A percentile compares a stretch with the other conserved stretches of the same genome.
These are phyloP conservation scores for Petunia secreta DNA, from an alignment of 257 asterid genomes.

Conservation along the genomic window DNA sequence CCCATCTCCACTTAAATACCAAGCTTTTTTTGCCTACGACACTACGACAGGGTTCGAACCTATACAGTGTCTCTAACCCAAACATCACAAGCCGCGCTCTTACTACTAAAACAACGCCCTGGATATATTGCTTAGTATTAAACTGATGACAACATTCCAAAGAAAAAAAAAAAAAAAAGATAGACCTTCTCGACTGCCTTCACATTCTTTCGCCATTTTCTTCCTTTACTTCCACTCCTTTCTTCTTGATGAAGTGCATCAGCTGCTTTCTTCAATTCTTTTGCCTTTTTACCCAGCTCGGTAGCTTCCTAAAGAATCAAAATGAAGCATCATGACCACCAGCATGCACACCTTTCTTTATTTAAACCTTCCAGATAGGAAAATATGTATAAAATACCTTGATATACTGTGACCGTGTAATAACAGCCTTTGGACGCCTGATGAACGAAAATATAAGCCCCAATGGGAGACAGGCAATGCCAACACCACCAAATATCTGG, in stretches of 20 bases:
- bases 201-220: constrained; percentile 99
- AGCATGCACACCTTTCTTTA: background rate
- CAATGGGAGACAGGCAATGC: constrained; percentile 95
- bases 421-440: constrained; percentile 99
- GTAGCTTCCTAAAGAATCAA: constrained; percentile 82
- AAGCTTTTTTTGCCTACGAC: too few relatives aligned
- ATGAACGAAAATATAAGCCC: constrained; percentile 91
- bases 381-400: constrained; percentile 55
- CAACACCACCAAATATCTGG: constrained; percentile 98
- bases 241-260: constrained; percentile 99
- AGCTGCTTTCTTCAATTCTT: constrained; percentile 88
- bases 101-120: background rate
- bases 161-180: background rate
- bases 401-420: constrained; percentile 97
- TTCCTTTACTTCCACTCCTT: constrained; percentile 86
- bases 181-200: constrained; percentile 89
- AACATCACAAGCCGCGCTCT: too few relatives aligned
- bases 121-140: background rate
- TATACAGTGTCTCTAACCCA: too few relatives aligned
- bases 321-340: constrained; percentile 33
- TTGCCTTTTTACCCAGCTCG: constrained; percentile 90
- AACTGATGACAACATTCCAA: background rate
- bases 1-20: too few relatives aligned
- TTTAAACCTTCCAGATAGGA: background rate
- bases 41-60: too few relatives aligned